These are phyloP conservation scores for Eucalyptus cladocalyx DNA, from an alignment of 345 rosid species.

Conservation along the genomic window DNA sequence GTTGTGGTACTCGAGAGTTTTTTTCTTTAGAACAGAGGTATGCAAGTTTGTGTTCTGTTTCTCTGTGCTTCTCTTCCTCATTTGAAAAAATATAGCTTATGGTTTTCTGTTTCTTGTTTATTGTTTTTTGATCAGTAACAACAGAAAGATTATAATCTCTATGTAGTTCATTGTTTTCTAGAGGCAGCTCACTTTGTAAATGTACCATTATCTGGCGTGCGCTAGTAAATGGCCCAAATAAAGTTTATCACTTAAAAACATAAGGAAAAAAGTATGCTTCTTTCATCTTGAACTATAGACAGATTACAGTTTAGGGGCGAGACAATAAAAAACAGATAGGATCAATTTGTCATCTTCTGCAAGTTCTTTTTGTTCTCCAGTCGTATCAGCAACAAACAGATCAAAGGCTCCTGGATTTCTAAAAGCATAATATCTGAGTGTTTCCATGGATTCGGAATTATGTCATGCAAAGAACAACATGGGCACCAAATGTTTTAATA, in stretches of 20 bases:
- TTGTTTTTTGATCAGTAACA: too few species aligned
- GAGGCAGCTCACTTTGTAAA: neutral
- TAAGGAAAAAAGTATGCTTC: neutral
- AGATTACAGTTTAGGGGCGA: neutral
- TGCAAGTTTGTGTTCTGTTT: too few species aligned
- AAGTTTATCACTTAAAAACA: neutral
- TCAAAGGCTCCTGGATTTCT: neutral
- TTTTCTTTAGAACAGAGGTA: too few species aligned
- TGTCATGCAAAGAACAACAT: neutral
- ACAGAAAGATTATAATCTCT: neutral
- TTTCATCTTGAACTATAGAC: neutral
- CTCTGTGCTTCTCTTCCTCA: too few species aligned
- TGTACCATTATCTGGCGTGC: neutral
- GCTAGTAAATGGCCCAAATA: neutral
- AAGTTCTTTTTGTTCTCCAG: neutral
- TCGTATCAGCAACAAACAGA: neutral
- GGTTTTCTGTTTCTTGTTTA: too few species aligned
- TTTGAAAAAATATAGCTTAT: too few species aligned
- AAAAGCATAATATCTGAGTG: neutral
- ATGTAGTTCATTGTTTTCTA: neutral
- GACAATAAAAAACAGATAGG: neutral
- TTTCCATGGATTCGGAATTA: neutral
- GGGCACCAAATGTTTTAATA: neutral
- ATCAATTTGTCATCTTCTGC: neutral
- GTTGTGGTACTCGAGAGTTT: too few species aligned